Evolutionary conservation across 148 eudicot genomes (phyloP).

Genomic region (Camellia japonica): DNA sequence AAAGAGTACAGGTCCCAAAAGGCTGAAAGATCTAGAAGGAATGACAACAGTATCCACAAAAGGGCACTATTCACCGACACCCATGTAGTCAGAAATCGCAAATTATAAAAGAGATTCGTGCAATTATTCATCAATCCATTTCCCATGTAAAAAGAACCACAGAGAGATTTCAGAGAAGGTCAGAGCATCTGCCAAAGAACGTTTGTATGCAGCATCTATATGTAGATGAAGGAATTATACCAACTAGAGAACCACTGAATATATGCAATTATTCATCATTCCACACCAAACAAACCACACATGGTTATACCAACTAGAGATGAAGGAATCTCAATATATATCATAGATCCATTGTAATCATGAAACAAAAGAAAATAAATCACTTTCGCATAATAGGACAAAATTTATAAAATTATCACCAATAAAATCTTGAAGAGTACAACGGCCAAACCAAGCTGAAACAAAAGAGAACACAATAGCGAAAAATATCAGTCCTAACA

Average conservation of each 20-base stretch:
- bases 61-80: neutral
- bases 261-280: constrained; percentile 1
- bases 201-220: no score
- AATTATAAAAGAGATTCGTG: no score
- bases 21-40: neutral
- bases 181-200: no score
- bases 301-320: neutral
- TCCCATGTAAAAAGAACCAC: no score
- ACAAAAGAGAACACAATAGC: neutral
- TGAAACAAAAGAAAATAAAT: neutral
- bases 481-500: neutral
- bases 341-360: constrained; percentile 7
- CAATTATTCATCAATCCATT: no score
- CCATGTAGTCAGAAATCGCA: no score
- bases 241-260: neutral
- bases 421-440: constrained; percentile 7
- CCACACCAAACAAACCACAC: neutral
- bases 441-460: constrained; percentile 7
- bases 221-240: neutral
- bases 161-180: no score
- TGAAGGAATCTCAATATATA: neutral
- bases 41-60: neutral
- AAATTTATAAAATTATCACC: constrained; percentile 13
- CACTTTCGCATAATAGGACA: neutral
- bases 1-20: neutral